phyloP scores from a whole-genome alignment of 306 rosid species.

The Pyrus pyrifolia region DNA sequence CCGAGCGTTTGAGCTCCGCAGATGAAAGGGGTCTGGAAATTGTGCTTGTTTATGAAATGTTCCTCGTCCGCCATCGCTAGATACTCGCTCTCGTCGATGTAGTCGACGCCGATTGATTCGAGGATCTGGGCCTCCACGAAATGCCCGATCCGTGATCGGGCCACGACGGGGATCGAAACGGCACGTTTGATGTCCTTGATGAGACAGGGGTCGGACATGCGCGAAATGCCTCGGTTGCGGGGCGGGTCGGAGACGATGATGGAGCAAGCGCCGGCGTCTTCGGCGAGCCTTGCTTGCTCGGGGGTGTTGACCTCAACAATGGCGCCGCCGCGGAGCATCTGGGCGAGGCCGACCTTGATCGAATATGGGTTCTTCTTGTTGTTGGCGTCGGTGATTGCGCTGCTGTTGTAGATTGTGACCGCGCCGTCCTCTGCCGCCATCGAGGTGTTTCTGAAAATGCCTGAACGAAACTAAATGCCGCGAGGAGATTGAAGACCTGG shows the following conservation, averaged over 20 bases:
- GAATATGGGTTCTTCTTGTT: conserved; percentile 19
- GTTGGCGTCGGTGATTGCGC: conserved; percentile 42
- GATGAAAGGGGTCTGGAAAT: conserved; percentile 44
- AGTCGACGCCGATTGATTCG: conserved; percentile 50
- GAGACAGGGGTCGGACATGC: conserved; percentile 57
- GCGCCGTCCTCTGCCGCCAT: conserved; percentile 43
- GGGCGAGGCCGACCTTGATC: conserved; percentile 39
- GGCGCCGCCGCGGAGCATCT: conserved; percentile 58
- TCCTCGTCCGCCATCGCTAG: conserved; percentile 48
- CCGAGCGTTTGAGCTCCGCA: conserved; percentile 60
- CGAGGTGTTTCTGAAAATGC: conserved; percentile 26
- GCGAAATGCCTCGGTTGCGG: conserved; percentile 21
- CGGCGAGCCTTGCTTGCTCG: conserved; percentile 66
- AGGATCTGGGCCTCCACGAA: conserved; percentile 88
- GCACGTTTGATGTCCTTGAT: conserved; percentile 45
- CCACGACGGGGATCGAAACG: conserved; percentile 55
- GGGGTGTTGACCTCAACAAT: conserved; percentile 40
- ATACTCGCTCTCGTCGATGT: conserved; percentile 64
- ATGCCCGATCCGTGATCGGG: conserved; percentile 62
- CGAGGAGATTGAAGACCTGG: background rate
- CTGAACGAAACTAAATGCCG: background rate
- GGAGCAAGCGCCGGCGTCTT: conserved; percentile 64
- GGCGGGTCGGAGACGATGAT: conserved; percentile 33
- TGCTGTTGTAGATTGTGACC: conserved; percentile 41
- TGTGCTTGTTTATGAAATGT: conserved; percentile 58